These are phyloP conservation scores for Penicillium sp. DNA, from an alignment of 2,329 filamentous ascomycete species.

Conservation along the genomic window DNA sequence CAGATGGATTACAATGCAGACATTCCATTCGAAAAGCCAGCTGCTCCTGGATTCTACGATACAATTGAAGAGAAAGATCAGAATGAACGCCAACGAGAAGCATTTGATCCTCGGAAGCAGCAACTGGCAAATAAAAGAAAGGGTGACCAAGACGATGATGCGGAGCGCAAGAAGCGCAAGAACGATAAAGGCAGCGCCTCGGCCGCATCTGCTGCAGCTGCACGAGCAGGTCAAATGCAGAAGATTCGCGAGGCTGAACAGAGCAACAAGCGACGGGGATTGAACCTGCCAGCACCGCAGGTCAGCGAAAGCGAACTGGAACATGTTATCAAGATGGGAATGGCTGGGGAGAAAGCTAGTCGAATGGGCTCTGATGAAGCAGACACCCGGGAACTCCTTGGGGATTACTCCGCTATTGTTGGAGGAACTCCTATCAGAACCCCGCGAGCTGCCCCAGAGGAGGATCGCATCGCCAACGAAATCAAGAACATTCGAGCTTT, in stretches of 20 bases:
- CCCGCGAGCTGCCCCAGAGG: conserved; percentile 83
- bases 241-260: conserved; percentile 95
- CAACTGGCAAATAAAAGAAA: conserved; percentile 91
- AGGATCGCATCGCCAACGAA: conserved; percentile 95
- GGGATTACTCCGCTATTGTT: conserved; percentile 80
- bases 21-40: conserved; percentile 93
- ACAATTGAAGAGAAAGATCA: conserved; percentile 75
- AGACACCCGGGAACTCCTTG: conserved; percentile 82
- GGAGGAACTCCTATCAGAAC: conserved; percentile 85
- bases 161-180: conserved; percentile 79
- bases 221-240: conserved; percentile 91
- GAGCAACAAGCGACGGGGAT: conserved; percentile 81
- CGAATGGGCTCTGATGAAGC: conserved; percentile 73
- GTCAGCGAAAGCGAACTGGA: conserved; percentile 91
- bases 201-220: conserved; percentile 77
- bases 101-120: conserved; percentile 90
- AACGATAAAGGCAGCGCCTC: conserved; percentile 80
- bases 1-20: conserved; percentile 99
- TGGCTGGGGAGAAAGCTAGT: conserved; percentile 84
- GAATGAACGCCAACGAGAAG: conserved; percentile 81
- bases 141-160: conserved; percentile 80
- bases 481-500: conserved; percentile 89
- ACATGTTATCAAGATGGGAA: conserved; percentile 98
- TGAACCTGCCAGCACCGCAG: conserved; percentile 86
- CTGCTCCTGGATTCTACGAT: conserved; percentile 87